phyloP scores from a whole-genome alignment of 2,329 filamentous ascomycete species.

The Aspergillus fumigatus region DNA sequence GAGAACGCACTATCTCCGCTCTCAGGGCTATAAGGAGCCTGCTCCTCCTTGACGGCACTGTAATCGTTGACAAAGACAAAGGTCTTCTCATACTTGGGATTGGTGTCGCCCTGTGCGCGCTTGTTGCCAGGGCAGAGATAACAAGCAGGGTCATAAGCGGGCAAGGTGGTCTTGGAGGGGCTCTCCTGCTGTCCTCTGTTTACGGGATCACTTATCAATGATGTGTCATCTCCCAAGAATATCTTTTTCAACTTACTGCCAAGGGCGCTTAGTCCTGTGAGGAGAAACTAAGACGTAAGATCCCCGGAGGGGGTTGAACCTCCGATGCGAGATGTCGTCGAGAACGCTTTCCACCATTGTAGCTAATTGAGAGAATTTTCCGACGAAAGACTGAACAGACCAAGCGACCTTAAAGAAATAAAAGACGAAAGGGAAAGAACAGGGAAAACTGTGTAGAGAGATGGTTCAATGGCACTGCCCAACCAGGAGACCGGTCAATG shows the following conservation, averaged over 20 bases:
- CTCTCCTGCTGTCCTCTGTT: slow-evolving; percentile 71
- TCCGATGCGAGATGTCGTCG: slow-evolving; percentile 92
- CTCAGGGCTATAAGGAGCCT: slow-evolving; percentile 66
- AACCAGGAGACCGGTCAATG: neutral
- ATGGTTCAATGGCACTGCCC: neutral
- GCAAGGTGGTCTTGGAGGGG: slow-evolving; percentile 63
- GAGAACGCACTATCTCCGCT: slow-evolving; percentile 46
- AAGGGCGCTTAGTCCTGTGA: slow-evolving; percentile 92
- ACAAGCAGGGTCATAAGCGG: slow-evolving; percentile 84
- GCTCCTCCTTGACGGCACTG: slow-evolving; percentile 90
- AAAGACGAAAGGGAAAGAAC: slow-evolving; percentile 1
- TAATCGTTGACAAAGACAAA: slow-evolving; percentile 98
- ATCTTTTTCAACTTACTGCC: slow-evolving; percentile 68
- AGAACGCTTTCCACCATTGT: slow-evolving; percentile 71
- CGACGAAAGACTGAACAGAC: slow-evolving; percentile 5
- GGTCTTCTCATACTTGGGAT: slow-evolving; percentile 79
- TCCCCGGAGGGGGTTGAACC: slow-evolving; percentile 86
- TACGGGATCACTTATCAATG: neutral
- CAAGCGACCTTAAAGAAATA: neutral
- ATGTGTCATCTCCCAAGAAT: neutral
- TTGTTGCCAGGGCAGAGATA: slow-evolving; percentile 92
- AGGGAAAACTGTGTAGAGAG: slow-evolving; percentile 3
- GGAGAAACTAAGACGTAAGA: slow-evolving; percentile 94
- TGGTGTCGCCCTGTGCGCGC: slow-evolving; percentile 78
- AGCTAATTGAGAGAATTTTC: neutral